Evolutionary conservation across 805 yeast genomes (phyloP).

Genomic region (Candida succiphila): DNA sequence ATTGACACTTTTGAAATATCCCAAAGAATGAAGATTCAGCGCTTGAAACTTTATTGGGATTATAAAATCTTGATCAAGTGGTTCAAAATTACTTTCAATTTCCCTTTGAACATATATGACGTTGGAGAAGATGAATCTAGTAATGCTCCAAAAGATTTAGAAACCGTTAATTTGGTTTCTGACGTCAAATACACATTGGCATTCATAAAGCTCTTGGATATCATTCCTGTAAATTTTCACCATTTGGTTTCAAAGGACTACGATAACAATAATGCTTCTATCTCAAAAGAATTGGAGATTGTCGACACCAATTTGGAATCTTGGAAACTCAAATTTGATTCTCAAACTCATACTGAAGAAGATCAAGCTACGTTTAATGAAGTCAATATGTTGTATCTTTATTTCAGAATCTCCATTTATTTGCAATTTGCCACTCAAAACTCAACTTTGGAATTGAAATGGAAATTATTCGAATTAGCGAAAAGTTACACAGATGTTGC

Average conservation of each 20-base stretch:
- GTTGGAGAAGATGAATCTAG: slow-evolving; percentile 9
- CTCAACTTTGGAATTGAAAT: slow-evolving; percentile 5
- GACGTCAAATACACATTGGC: slow-evolving; percentile 24
- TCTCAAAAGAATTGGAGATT: slow-evolving; percentile 3
- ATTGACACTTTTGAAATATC: slow-evolving; percentile 2
- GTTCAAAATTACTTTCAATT: slow-evolving; percentile 18
- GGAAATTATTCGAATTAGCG: slow-evolving; percentile 8
- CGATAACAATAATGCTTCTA: slow-evolving; percentile 3
- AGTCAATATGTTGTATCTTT: slow-evolving; percentile 19
- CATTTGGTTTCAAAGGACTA: slow-evolving; percentile 9
- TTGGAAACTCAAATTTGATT: slow-evolving; percentile 12
- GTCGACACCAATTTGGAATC: slow-evolving; percentile 15
- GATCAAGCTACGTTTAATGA: slow-evolving; percentile 12
- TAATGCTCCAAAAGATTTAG: slow-evolving; percentile 18
- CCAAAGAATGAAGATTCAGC: slow-evolving; percentile 16
- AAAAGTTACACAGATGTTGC: slow-evolving; percentile 12
- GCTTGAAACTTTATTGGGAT: slow-evolving; percentile 35
- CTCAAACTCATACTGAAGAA: slow-evolving; percentile 3
- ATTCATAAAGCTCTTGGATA: slow-evolving; percentile 21
- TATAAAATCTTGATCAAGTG: slow-evolving; percentile 23
- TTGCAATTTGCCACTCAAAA: slow-evolving; percentile 4
- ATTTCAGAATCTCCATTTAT: slow-evolving; percentile 17
- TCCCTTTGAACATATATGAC: slow-evolving; percentile 5
- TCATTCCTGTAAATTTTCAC: slow-evolving; percentile 21
- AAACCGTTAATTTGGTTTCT: slow-evolving; percentile 22